Percentiles rank a stretch among this genome's conserved stretches.
phyloP scores from a whole-genome alignment of 2,329 filamentous ascomycete genomes.

The Cytospora mali region DNA sequence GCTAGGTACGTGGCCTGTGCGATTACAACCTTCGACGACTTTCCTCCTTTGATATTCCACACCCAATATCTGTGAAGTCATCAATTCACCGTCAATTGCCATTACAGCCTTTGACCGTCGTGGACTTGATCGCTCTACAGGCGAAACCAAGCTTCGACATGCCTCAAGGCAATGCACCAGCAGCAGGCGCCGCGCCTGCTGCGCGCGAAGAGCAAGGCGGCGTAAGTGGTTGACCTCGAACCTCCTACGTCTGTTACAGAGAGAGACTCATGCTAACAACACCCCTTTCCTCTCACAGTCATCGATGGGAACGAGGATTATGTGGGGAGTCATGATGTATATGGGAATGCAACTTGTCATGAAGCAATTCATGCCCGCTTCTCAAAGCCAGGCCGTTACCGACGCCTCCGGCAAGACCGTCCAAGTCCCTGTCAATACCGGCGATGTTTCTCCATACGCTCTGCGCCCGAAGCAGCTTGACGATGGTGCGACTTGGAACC shows the following conservation, averaged over 20 bases:
- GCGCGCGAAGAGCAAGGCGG: slow-evolving; percentile 27
- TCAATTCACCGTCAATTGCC: background rate
- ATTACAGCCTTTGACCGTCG: slow-evolving; percentile 13
- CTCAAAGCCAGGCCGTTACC: slow-evolving; percentile 50
- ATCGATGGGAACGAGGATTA: slow-evolving; percentile 50
- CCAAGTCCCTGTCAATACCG: slow-evolving; percentile 56
- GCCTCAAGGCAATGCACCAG: slow-evolving; percentile 27
- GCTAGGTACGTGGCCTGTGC: slow-evolving; percentile 15
- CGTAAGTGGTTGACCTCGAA: slow-evolving; percentile 11
- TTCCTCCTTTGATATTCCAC: slow-evolving; percentile 4
- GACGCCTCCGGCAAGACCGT: slow-evolving; percentile 56
- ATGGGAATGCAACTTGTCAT: slow-evolving; percentile 62
- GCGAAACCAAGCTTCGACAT: slow-evolving; percentile 22
- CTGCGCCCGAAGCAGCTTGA: slow-evolving; percentile 63
- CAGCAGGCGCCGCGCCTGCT: slow-evolving; percentile 27
- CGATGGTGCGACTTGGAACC: slow-evolving; percentile 64
- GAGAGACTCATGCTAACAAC: slow-evolving; percentile 5
- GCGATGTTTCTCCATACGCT: slow-evolving; percentile 64
- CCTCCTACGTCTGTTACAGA: slow-evolving; percentile 29
- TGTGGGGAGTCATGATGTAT: slow-evolving; percentile 58
- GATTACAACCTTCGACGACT: background rate
- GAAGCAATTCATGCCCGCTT: slow-evolving; percentile 54
- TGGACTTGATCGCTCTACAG: slow-evolving; percentile 9
- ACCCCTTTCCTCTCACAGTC: slow-evolving; percentile 26
- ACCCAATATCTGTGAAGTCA: background rate